Conservation (phyloP, 495 filamentous ascomycete species). For the Jackrogersella multiformis region DNA sequence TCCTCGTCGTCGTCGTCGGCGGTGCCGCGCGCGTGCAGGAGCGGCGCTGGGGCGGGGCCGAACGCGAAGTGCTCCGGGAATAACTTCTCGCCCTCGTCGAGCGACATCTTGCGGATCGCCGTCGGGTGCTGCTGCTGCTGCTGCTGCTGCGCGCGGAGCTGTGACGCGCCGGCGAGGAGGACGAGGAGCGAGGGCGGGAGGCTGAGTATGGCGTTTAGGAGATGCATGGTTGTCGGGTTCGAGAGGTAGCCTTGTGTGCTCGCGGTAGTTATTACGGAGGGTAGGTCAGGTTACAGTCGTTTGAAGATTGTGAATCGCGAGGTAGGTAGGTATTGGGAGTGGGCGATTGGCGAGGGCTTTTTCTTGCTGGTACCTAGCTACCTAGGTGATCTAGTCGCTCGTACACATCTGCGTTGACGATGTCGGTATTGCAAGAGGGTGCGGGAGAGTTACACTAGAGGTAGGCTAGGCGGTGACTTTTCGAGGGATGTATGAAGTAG, state of each 20-base stretch:
- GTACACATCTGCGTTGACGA: constrained; percentile 14
- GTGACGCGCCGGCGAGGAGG: constrained; percentile 53
- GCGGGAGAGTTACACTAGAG: background rate
- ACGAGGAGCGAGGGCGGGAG: constrained; percentile 62
- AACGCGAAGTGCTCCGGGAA: constrained; percentile 68
- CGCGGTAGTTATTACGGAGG: background rate
- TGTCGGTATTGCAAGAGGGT: constrained; percentile 5
- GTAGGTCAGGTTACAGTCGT: too few relatives aligned
- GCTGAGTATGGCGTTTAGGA: constrained; percentile 47
- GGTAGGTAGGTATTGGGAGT: too few relatives aligned
- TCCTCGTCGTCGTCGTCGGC: constrained; percentile 37
- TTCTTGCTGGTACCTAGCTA: background rate
- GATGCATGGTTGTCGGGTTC: constrained; percentile 49
- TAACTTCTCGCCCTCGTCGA: constrained; percentile 87
- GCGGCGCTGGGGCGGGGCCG: constrained; percentile 36
- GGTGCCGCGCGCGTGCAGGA: too few relatives aligned
- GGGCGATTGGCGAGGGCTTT: too few relatives aligned
- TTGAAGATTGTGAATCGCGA: too few relatives aligned
- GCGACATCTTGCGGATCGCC: constrained; percentile 76
- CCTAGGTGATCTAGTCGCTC: background rate
- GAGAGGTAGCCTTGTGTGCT: background rate
- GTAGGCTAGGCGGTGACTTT: background rate
- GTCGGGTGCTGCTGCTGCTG: constrained; percentile 54
- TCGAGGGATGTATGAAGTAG: background rate
- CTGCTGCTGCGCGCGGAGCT: constrained; percentile 42